Conservation (phyloP, 805 yeast genomes). For the Komagataella pastoris region DNA sequence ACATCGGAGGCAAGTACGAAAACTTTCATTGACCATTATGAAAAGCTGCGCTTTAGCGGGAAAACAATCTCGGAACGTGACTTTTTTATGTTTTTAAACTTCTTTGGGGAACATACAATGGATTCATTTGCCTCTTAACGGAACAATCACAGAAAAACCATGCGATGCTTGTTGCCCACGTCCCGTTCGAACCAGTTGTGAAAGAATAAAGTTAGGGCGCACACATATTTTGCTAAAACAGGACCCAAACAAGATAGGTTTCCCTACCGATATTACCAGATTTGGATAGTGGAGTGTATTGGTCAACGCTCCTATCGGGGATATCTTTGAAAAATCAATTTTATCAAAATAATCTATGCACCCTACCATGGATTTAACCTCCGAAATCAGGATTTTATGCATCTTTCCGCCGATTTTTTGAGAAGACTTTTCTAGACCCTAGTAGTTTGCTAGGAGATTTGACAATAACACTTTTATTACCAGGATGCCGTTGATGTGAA, state of each 20-base stretch:
- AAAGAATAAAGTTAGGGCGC: background rate
- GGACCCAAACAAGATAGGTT: background rate
- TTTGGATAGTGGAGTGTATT: background rate
- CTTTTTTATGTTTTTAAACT: constrained; percentile 44
- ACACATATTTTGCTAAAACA: background rate
- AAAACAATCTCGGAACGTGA: constrained; percentile 41
- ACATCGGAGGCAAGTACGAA: constrained; percentile 2
- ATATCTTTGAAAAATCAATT: background rate
- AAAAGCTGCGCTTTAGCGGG: constrained; percentile 55
- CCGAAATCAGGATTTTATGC: background rate
- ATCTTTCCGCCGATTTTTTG: background rate
- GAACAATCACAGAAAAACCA: background rate
- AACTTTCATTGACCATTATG: constrained; percentile 42
- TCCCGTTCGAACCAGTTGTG: background rate
- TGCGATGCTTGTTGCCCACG: background rate
- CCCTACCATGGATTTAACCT: background rate
- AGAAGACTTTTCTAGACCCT: background rate
- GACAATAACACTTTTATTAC: background rate
- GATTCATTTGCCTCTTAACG: background rate
- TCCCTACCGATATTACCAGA: constrained; percentile 4
- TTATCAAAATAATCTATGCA: background rate
- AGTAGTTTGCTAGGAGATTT: background rate
- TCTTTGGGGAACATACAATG: constrained; percentile 8
- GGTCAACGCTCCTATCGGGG: background rate
- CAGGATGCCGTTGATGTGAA: background rate